These are phyloP conservation scores for Thermomucor indicae-seudaticae DNA, from an alignment of 371 early-diverging fungal genomes.

Conservation along the genomic window DNA sequence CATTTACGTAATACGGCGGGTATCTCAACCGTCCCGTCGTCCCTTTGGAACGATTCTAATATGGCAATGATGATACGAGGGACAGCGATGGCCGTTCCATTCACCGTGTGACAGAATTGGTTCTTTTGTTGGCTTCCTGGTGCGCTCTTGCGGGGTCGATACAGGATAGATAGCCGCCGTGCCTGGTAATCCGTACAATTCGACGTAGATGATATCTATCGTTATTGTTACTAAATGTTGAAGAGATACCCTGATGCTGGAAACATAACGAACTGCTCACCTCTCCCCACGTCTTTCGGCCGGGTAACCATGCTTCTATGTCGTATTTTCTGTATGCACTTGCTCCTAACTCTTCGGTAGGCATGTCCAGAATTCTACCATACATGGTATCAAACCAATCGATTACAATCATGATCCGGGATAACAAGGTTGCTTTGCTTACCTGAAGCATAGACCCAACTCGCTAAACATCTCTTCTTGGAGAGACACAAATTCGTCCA, in stretches of 20 bases:
- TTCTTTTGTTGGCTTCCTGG: slow-evolving; percentile 39
- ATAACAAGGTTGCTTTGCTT: neutral
- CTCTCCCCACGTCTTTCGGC: slow-evolving; percentile 87
- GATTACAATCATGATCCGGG: neutral
- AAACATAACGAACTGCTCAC: slow-evolving; percentile 28
- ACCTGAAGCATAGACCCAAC: slow-evolving; percentile 80
- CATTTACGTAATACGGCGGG: slow-evolving; percentile 74
- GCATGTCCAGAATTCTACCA: slow-evolving; percentile 85
- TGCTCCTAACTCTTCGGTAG: slow-evolving; percentile 89
- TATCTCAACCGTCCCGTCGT: slow-evolving; percentile 69
- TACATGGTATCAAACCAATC: neutral
- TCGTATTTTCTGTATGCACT: slow-evolving; percentile 91
- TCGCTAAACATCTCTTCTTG: slow-evolving; percentile 77
- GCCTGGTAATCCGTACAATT: slow-evolving; percentile 88
- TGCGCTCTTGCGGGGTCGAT: slow-evolving; percentile 28
- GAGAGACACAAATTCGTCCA: slow-evolving; percentile 68
- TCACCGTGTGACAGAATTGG: slow-evolving; percentile 86
- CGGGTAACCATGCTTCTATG: slow-evolving; percentile 97
- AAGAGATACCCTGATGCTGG: too few relatives aligned
- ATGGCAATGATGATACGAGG: slow-evolving; percentile 86
- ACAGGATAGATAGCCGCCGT: slow-evolving; percentile 69
- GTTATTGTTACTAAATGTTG: too few relatives aligned
- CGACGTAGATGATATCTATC: slow-evolving; percentile 75
- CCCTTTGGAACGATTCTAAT: slow-evolving; percentile 76
- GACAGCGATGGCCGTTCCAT: slow-evolving; percentile 93